Base-by-base conservation (phyloP, 2,329 filamentous ascomycete species). In the Mollisiaceae sp. region DNA sequence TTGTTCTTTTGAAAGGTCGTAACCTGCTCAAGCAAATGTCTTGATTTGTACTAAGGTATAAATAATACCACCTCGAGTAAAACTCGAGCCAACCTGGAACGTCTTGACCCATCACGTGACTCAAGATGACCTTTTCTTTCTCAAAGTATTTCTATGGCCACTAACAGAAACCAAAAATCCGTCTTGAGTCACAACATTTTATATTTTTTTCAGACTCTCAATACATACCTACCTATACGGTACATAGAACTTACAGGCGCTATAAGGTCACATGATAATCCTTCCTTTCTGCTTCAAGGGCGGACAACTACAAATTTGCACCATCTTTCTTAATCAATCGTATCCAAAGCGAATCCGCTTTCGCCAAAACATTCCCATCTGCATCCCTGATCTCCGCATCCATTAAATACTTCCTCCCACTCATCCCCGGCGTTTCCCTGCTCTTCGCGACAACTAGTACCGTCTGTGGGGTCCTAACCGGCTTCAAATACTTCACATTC, bases 341-440 rank as follows among this genome's bases (percentile, higher is more conserved):
- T 20, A 52, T 61, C 59, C 59, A 61, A 24, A 61, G 32, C 4
- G 59, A 54, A 22, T 61, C 47, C 2, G 47, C 59, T 14, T 61
- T 61, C 15, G 59, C 59, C 59, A 61, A n/a, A 4, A 61, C 59
- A 32, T 15, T 54, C 1, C 82, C 82, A 2, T 79, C 67, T 1
- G 79, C 80, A 63, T 84, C 79, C 71, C 82, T 81, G 22, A 88
- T 75, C 56, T 78, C 79, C 2, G 78, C 82, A 59, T 79, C 76
- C 18, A 83, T 73, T 69, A 78, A 85, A 35, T 79, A 77, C 76
- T 89, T 89, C 66, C 84, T 79, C 4, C 83, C 82, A 52, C 85
- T 82, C 14, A 6, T 12, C 12, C 18, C 50, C 14, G 4, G 14
- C 8, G 78, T 70, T 70, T 79, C 81, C 20, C 77, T 72, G 50